Percentiles rank a stretch among this genome's conserved stretches.
Conservation (phyloP, 1,139 yeast genomes). For the Lodderomyces jiufengensis region DNA sequence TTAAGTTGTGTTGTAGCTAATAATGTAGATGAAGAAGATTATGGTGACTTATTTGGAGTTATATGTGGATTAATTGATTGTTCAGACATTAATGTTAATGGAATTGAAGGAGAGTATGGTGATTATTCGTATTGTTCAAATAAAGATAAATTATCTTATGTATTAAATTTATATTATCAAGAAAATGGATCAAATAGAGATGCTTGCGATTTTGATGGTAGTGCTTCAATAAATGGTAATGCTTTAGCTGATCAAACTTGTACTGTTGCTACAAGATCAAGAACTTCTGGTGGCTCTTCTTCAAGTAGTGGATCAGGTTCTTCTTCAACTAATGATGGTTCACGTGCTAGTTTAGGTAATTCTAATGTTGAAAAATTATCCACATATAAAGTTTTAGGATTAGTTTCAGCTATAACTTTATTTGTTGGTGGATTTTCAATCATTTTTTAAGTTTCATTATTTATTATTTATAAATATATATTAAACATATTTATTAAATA, state of each 20-base stretch:
- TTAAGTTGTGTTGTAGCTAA: slow-evolving; percentile 35
- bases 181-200: slow-evolving; percentile 23
- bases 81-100: slow-evolving; percentile 35
- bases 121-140: slow-evolving; percentile 37
- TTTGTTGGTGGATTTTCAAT: slow-evolving; percentile 40
- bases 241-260: slow-evolving; percentile 33
- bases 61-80: slow-evolving; percentile 38
- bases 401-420: slow-evolving; percentile 20
- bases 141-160: slow-evolving; percentile 39
- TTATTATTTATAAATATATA: no score
- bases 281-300: slow-evolving; percentile 1
- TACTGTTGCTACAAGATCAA: slow-evolving; percentile 2
- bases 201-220: slow-evolving; percentile 43
- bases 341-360: slow-evolving; percentile 2
- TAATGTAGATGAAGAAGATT: slow-evolving; percentile 28
- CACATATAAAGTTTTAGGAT: slow-evolving; percentile 24
- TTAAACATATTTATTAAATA: no score
- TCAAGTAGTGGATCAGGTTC: slow-evolving; percentile 1
- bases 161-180: slow-evolving; percentile 39
- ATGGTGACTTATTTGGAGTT: slow-evolving; percentile 31
- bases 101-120: slow-evolving; percentile 38
- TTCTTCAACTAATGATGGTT: slow-evolving; percentile 3
- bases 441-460: slow-evolving; percentile 18
- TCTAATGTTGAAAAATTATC: slow-evolving; percentile 24
- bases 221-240: slow-evolving; percentile 31